These are phyloP conservation scores for Aspergillus funiculosus DNA, from an alignment of 495 filamentous ascomycete genomes.

Conservation along the genomic window DNA sequence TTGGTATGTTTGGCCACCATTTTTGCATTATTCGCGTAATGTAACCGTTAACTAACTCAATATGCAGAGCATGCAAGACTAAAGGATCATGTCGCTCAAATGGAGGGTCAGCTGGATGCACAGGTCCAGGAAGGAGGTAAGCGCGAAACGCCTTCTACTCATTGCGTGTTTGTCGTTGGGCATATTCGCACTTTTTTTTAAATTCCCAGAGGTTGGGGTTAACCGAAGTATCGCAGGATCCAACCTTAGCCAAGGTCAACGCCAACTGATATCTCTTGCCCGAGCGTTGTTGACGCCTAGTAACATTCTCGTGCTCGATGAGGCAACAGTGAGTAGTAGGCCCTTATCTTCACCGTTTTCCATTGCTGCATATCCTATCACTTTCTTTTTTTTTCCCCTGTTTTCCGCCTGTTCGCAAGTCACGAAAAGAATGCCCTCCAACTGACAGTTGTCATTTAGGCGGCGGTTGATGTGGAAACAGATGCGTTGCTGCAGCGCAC, in stretches of 20 bases:
- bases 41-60: conserved; percentile 17
- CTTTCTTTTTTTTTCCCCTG: conserved; percentile 2
- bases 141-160: conserved; percentile 22
- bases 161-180: conserved; percentile 3
- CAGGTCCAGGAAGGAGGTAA: conserved; percentile 89
- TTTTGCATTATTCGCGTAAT: conserved; percentile 5
- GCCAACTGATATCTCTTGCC: conserved; percentile 88
- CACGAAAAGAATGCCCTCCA: neutral
- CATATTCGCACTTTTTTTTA: neutral
- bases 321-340: conserved; percentile 66
- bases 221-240: conserved; percentile 41
- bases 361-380: too few species aligned
- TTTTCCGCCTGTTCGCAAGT: conserved; percentile 1
- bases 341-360: conserved; percentile 7
- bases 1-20: conserved; percentile 56
- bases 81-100: conserved; percentile 81
- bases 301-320: conserved; percentile 95
- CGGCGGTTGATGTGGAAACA: conserved; percentile 91
- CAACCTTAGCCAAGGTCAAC: conserved; percentile 60
- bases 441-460: conserved; percentile 39
- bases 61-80: conserved; percentile 80
- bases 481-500: conserved; percentile 71
- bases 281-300: conserved; percentile 90
- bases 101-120: conserved; percentile 88
- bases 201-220: conserved; percentile 2